These are phyloP conservation scores for Yamadazyma dushanensis DNA, from an alignment of 1,139 yeast genomes.

Conservation along the genomic window DNA sequence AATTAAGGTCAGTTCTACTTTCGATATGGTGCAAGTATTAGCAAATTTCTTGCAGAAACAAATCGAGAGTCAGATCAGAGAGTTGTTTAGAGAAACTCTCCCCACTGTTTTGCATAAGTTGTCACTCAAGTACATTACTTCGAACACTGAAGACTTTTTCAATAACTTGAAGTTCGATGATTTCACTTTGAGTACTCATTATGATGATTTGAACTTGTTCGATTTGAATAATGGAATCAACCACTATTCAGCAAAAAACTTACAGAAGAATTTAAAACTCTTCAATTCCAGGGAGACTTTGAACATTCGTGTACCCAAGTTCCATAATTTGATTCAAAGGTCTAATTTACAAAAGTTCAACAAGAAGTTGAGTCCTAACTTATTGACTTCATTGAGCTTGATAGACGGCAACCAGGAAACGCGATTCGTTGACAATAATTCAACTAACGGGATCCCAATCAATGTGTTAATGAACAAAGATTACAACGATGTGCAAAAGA, in stretches of 20 bases:
- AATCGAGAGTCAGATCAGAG: slow-evolving; percentile 78
- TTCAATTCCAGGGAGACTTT: slow-evolving; percentile 79
- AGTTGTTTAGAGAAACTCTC: slow-evolving; percentile 76
- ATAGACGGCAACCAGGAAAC: slow-evolving; percentile 11
- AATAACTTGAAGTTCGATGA: slow-evolving; percentile 21
- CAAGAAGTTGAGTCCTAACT: slow-evolving; percentile 37
- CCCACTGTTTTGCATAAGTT: slow-evolving; percentile 80
- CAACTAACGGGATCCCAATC: slow-evolving; percentile 39
- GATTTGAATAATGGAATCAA: slow-evolving; percentile 20
- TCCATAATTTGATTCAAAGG: slow-evolving; percentile 57
- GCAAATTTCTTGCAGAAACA: slow-evolving; percentile 79
- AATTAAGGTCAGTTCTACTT: slow-evolving; percentile 79
- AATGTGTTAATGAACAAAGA: slow-evolving; percentile 31
- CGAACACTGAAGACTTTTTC: slow-evolving; percentile 10
- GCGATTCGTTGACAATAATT: slow-evolving; percentile 10
- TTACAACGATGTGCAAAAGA: slow-evolving; percentile 33
- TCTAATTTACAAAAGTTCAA: slow-evolving; percentile 45
- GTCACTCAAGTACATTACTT: slow-evolving; percentile 65
- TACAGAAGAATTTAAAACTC: slow-evolving; percentile 69
- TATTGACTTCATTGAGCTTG: slow-evolving; percentile 37
- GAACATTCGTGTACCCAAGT: slow-evolving; percentile 60
- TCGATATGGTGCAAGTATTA: slow-evolving; percentile 80
- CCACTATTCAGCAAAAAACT: slow-evolving; percentile 61
- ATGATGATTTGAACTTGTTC: slow-evolving; percentile 18
- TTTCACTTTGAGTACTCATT: slow-evolving; percentile 7